Evolutionary conservation across 1,284 basidiomycete genomes (phyloP).

Genomic region (Veloporphyrellus conicus): DNA sequence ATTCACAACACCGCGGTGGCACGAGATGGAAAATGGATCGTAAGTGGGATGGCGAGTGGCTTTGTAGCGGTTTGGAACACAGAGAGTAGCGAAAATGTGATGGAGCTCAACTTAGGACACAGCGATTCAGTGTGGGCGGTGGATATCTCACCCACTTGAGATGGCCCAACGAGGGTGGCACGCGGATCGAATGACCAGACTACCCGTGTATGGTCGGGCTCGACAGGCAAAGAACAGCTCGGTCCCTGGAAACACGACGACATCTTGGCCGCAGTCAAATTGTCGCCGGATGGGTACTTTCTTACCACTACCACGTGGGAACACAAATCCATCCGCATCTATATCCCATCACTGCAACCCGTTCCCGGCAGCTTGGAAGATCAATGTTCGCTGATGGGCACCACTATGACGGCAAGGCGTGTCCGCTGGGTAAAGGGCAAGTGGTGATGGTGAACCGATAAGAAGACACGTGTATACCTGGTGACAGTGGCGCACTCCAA

Average conservation of each 20-base stretch:
- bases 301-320: slow-evolving; percentile 7
- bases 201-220: background rate
- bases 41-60: background rate
- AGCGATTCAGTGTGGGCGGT: background rate
- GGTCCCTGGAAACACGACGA: no score
- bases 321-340: slow-evolving; percentile 3
- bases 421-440: no score
- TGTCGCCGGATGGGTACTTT: background rate
- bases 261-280: background rate
- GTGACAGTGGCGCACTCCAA: no score
- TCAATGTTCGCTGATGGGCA: no score
- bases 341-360: no score
- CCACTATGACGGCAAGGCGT: no score
- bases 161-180: background rate
- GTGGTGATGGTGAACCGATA: no score
- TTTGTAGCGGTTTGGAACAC: background rate
- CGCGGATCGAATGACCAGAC: background rate
- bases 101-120: background rate
- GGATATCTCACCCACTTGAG: background rate
- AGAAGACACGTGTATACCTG: no score
- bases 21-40: background rate
- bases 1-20: background rate
- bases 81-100: background rate
- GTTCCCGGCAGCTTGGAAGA: no score
- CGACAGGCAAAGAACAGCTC: background rate